These are phyloP conservation scores for Trichosporon sp. DNA, from an alignment of 1,284 basidiomycete species.

Conservation along the genomic window DNA sequence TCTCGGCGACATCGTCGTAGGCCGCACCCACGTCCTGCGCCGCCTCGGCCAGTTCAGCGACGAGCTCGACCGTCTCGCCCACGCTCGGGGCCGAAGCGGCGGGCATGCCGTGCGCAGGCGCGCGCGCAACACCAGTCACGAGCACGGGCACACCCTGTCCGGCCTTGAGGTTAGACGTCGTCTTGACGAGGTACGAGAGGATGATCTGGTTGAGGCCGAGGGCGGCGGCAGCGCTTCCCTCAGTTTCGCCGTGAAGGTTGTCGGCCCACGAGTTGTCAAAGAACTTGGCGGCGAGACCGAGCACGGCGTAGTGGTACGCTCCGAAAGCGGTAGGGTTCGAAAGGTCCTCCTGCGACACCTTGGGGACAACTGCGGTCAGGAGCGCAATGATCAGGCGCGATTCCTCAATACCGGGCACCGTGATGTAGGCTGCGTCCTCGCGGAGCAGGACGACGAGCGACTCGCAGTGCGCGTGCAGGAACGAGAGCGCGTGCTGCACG, in stretches of 20 bases:
- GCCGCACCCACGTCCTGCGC: slow-evolving; percentile 39
- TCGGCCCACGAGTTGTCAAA: slow-evolving; percentile 68
- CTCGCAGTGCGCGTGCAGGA: slow-evolving; percentile 61
- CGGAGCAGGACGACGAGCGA: slow-evolving; percentile 59
- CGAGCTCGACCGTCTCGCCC: slow-evolving; percentile 38
- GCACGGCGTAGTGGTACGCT: slow-evolving; percentile 76
- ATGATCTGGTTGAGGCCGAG: slow-evolving; percentile 50
- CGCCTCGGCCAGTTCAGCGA: slow-evolving; percentile 43
- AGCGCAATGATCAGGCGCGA: slow-evolving; percentile 58
- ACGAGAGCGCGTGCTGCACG: slow-evolving; percentile 54
- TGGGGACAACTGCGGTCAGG: slow-evolving; percentile 57
- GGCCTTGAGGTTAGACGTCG: slow-evolving; percentile 44
- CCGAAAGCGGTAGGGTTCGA: slow-evolving; percentile 75
- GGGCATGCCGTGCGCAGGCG: slow-evolving; percentile 28
- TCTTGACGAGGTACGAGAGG: slow-evolving; percentile 44
- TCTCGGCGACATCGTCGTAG: slow-evolving; percentile 42
- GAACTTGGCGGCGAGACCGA: slow-evolving; percentile 73
- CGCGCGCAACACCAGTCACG: slow-evolving; percentile 43
- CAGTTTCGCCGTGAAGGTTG: slow-evolving; percentile 20
- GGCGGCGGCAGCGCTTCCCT: slow-evolving; percentile 28
- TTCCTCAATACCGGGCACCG: slow-evolving; percentile 57
- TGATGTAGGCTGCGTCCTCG: slow-evolving; percentile 56
- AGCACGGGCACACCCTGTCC: slow-evolving; percentile 48
- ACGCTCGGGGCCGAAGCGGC: slow-evolving; percentile 42
- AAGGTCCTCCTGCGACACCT: slow-evolving; percentile 64